phyloP scores from a whole-genome alignment of 108 stramenopile genomes.

The Pseudonitzschia delicatissima region DNA sequence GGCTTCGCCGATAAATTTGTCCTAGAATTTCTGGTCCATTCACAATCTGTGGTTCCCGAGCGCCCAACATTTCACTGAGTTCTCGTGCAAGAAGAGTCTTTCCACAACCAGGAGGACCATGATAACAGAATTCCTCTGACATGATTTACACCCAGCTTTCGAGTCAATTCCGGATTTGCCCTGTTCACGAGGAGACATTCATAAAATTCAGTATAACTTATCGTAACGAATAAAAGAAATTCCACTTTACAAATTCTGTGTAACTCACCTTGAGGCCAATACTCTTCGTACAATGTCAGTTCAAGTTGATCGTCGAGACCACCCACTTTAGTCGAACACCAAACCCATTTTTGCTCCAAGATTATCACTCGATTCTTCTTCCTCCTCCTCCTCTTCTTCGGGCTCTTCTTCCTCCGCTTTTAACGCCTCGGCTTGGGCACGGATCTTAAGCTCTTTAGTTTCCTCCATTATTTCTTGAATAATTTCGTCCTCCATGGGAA shows the following conservation, averaged over 20 bases:
- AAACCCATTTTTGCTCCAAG: conserved; percentile 66
- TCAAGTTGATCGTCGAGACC: conserved; percentile 71
- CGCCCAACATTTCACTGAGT: conserved; percentile 83
- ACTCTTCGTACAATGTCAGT: conserved; percentile 81
- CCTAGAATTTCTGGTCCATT: conserved; percentile 62
- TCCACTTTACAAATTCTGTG: background rate
- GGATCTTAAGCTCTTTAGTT: background rate
- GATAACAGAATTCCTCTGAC: conserved; percentile 79
- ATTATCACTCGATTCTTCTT: conserved; percentile 8
- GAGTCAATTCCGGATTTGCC: conserved; percentile 87
- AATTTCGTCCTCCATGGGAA: conserved; percentile 25
- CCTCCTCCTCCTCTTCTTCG: conserved; percentile 19
- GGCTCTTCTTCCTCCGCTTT: background rate
- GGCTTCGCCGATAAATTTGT: conserved; percentile 79
- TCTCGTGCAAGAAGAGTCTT: conserved; percentile 93
- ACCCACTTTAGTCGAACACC: conserved; percentile 78
- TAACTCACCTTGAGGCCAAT: conserved; percentile 56
- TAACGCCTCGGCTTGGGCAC: background rate
- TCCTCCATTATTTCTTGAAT: conserved; percentile 18
- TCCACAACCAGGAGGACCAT: conserved; percentile 81
- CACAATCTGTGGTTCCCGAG: conserved; percentile 95
- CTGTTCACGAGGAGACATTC: background rate
- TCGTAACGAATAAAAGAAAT: background rate
- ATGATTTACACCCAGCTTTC: conserved; percentile 79
- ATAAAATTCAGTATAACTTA: background rate